Base-by-base conservation (phyloP, 331 rosid genomes). In the Rhamnella rubrinervis region DNA sequence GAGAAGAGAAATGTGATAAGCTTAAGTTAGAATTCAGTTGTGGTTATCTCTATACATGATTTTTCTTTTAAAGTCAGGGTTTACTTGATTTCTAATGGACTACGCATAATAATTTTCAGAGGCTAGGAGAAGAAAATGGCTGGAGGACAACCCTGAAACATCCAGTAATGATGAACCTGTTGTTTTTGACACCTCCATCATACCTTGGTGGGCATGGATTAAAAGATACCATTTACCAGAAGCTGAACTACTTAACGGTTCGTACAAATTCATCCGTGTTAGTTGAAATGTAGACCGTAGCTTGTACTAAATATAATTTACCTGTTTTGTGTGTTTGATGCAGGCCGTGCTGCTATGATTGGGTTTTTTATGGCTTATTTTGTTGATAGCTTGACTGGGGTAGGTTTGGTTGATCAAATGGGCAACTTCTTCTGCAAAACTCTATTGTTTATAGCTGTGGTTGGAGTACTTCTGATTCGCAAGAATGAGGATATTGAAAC, bases 151-250 rank as follows among this genome's bases (percentile, higher is more conserved):
- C 74, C 99, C 96, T 7, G 97, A 91, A 80, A 84, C 99, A 66
- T 83, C 96, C 63, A 89, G 71, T 71, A 95, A 95, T 59, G 90
- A 87, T 11, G 86, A 69, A 28, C 99, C 96, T 31, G 79, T 95
- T 23, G 70, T 84, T 52, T 95, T 95, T 77, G 99, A 91, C 81
- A 89, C 99, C 40, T 89, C 97, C 79, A 85, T 91, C 55, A 58
- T 95, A 56, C 99, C 99, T 41, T 95, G 99, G 99, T 95, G 99
- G 99, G 99, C 97, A 51, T 95, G 99, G 99, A 75, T 85, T 6
- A 95, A 91, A 83, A 84, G 97, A 73, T 95, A 87, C 85, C 99
- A 95, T 80, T 89, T 95, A 75, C 99, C 99, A 51, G 99, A 95
- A 79, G 99, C 99, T 31, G 99, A 95, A 71, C 83, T 85, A 57